Base-by-base conservation (phyloP, 805 yeast genomes). In the baker's yeast (Saccharomyces cerevisiae) region DNA sequence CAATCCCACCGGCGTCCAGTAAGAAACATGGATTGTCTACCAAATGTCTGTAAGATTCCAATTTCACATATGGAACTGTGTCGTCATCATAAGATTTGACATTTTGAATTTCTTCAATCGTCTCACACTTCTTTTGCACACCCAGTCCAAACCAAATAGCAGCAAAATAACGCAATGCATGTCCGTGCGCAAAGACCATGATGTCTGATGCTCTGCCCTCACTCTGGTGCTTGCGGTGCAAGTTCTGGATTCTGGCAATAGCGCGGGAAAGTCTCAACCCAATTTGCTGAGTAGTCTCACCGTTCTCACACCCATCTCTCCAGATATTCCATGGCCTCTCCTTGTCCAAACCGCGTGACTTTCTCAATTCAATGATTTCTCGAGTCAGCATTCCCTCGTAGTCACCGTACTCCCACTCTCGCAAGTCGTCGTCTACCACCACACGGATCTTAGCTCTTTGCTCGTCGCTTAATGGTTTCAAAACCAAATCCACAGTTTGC, bases 361-460 rank as follows among this genome's bases (percentile, higher is more conserved):
- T 71, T 67, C 96, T 80, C 59, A 81, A 70, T 13, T 75, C 79
- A 47, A 77, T 72, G 68, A 91, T 89, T 62, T 91, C 81, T 6
- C 73, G 68, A 1, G 96, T 86, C 54, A 78, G 67, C 60, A 83
- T 70, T 4, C 98, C 98, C 75, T 92, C 98, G 69, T 92, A 92
- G 65, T 88, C 94, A 61, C 98, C 98, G 64, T 92, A 92, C 60
- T 89, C 95, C 97, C 97, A 92, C 72, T 92, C 98, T 61, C 94
- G 79, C 50, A 90, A 71, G 63, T 89, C 90, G 50, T 87, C 82
- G 58, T 83, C 85, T 21, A 77, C 76, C 54, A 74, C 70, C 47
- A 78, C 63, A 8, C 77, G 73, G 50, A 84, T 76, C 6, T 69
- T 58, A 9, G 74, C 58, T 55, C 71, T 75, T 17, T 74, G 71